Evolutionary conservation across 2,329 filamentous ascomycete species (phyloP), one percentile per base, ranked within the genome.

Genomic region (Albophoma yamanashiensis): DNA sequence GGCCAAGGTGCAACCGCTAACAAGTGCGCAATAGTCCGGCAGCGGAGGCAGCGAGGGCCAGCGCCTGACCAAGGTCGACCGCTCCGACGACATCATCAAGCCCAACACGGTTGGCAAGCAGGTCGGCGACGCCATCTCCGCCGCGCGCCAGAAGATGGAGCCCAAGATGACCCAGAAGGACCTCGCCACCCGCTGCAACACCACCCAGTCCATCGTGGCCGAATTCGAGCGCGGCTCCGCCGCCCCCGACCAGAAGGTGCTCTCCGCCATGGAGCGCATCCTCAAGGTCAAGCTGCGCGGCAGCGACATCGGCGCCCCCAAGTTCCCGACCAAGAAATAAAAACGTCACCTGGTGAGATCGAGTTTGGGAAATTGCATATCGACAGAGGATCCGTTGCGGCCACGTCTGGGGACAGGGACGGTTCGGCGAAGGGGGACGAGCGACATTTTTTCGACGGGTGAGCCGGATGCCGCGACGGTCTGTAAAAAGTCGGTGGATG

Each of bases 141-240:
- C 88, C 70, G 85, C 89, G 60, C 89, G 94, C 65, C 86, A 86
- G 72, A 85, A 88, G 73, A 87, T 91, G 73, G 89, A 89, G 76
- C 92, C 92, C 76, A 94, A 96, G 80, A 93, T 97, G 91, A 95
- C 92, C 60, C 94, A 97, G 78, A 95, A 95, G 76, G 83, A 87
- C 66, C 79, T 88, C 47, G 93, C 92, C 63, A 91, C 88, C 66
- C 91, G 91, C 78, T 92, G 89, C 82, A 96, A 96, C 81, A 92
- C 89, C 63, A 93, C 90, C 50, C 85, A 88, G 58, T 83, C 85
- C 65, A 80, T 94, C 66, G 82, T 97, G 64, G 89, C 88, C 70
- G 87, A 92, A 68, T 92, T 96, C 70, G 93, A 97, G 86, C 83
- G 87, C 66, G 92, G 89, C 67, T 83, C 79, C 67, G 92, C 86